phyloP scores from a whole-genome alignment of 2,329 filamentous ascomycete genomes.

The Botrytis paeoniae region DNA sequence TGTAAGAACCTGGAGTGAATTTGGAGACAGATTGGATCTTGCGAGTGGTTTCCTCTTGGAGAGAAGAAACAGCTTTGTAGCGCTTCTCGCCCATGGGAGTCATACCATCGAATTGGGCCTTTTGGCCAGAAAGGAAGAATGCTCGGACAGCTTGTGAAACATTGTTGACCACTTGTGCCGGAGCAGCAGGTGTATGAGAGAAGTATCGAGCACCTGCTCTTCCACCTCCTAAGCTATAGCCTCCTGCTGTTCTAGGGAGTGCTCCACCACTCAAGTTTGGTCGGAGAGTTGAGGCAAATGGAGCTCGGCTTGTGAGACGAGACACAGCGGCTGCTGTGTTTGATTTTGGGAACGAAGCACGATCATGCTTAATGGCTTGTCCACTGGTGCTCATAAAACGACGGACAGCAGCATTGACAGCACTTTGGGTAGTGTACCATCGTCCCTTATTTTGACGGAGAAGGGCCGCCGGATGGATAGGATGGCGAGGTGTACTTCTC shows the following conservation, averaged over 20 bases:
- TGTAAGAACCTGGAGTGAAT: slow-evolving; percentile 67
- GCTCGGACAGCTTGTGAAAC: slow-evolving; percentile 91
- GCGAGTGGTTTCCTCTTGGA: slow-evolving; percentile 69
- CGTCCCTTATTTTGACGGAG: slow-evolving; percentile 63
- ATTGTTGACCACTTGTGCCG: slow-evolving; percentile 89
- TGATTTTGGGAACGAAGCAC: slow-evolving; percentile 54
- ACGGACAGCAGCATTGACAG: slow-evolving; percentile 51
- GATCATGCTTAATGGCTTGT: slow-evolving; percentile 45
- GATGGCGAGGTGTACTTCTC: slow-evolving; percentile 54
- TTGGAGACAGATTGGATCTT: slow-evolving; percentile 61
- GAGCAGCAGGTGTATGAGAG: slow-evolving; percentile 79
- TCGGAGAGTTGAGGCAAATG: slow-evolving; percentile 83
- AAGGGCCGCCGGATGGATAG: slow-evolving; percentile 54
- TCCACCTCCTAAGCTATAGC: slow-evolving; percentile 75
- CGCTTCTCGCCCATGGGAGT: slow-evolving; percentile 70
- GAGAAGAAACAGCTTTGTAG: slow-evolving; percentile 71
- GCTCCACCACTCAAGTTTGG: slow-evolving; percentile 90
- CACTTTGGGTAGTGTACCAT: slow-evolving; percentile 57
- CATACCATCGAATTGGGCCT: slow-evolving; percentile 79
- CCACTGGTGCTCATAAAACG: slow-evolving; percentile 39
- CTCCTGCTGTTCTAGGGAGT: slow-evolving; percentile 79
- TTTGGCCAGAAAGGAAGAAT: slow-evolving; percentile 88
- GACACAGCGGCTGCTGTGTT: slow-evolving; percentile 54
- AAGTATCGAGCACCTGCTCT: slow-evolving; percentile 78
- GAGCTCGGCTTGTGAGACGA: slow-evolving; percentile 69